A percentile compares a stretch with the other conserved stretches of the same genome.
phyloP scores from a whole-genome alignment of 106 monocot species.

The Hemerocallis citrina region DNA sequence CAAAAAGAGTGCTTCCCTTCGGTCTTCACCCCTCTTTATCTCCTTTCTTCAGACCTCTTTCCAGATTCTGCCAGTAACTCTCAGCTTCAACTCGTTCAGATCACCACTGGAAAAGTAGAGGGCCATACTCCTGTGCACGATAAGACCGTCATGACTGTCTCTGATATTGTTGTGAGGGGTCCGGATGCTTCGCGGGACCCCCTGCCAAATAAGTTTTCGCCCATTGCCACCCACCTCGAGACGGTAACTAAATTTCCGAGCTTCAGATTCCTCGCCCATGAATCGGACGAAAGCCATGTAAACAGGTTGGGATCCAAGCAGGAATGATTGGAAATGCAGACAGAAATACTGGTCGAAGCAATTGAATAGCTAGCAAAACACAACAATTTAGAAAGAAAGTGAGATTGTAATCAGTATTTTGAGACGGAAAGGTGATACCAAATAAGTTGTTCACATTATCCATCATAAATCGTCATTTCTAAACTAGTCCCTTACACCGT shows the following conservation, averaged over 20 bases:
- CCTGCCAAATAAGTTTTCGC: constrained; percentile 30
- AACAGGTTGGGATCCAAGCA: constrained; percentile 21
- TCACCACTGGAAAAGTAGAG: constrained; percentile 34
- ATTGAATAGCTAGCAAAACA: constrained; percentile 28
- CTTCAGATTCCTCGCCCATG: constrained; percentile 41
- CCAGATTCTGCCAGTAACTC: constrained; percentile 36
- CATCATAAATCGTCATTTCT: no score
- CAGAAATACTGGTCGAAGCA: constrained; percentile 43
- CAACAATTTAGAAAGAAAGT: no score
- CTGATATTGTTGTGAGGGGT: constrained; percentile 26
- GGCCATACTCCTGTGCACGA: constrained; percentile 29
- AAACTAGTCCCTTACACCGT: no score
- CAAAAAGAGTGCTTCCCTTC: no score
- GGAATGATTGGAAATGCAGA: constrained; percentile 36
- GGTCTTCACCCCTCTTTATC: no score
- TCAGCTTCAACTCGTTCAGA: constrained; percentile 30
- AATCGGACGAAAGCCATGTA: constrained; percentile 42
- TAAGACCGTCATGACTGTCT: constrained; percentile 35
- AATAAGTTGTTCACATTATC: no score
- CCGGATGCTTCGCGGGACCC: constrained; percentile 37
- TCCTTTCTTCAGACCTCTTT: constrained; percentile 13
- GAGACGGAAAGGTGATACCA: no score
- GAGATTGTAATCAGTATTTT: no score
- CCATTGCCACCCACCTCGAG: constrained; percentile 36
- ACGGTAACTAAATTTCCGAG: constrained; percentile 26